Evolutionary conservation across 2,329 filamentous ascomycete genomes (phyloP).

Genomic region (Lecanoromycetidae sp.): DNA sequence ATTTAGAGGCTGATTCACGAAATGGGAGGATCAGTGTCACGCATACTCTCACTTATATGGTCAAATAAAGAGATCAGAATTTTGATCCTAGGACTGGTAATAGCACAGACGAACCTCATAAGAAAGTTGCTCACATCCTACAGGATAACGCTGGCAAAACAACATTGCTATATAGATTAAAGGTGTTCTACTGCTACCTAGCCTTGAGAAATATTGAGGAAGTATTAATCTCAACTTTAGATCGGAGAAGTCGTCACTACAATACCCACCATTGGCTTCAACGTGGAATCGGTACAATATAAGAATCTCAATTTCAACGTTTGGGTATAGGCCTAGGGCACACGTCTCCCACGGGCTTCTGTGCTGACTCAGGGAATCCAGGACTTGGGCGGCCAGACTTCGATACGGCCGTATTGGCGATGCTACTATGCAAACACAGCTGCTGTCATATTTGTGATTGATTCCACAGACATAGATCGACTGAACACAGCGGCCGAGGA

Average conservation of each 20-base stretch:
- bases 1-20: constrained; percentile 16
- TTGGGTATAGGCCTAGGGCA: constrained; percentile 50
- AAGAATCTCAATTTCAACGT: constrained; percentile 98
- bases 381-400: constrained; percentile 96
- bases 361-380: constrained; percentile 25
- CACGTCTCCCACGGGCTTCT: not conserved
- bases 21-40: constrained; percentile 47
- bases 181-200: constrained; percentile 44
- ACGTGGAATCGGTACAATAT: constrained; percentile 97
- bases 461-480: constrained; percentile 93
- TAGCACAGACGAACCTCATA: constrained; percentile 17
- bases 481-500: constrained; percentile 88
- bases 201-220: not conserved
- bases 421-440: constrained; percentile 99
- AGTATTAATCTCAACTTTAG: constrained; percentile 34
- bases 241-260: constrained; percentile 98
- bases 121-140: not conserved
- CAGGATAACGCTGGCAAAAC: constrained; percentile 99
- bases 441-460: constrained; percentile 96
- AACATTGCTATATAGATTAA: constrained; percentile 87
- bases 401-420: constrained; percentile 95
- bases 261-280: constrained; percentile 98
- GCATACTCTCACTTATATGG: constrained; percentile 62
- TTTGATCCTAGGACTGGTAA: constrained; percentile 82
- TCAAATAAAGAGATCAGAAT: constrained; percentile 97